Conservation (phyloP, 2,329 filamentous ascomycete genomes). For the Fusarium bactridioides region DNA sequence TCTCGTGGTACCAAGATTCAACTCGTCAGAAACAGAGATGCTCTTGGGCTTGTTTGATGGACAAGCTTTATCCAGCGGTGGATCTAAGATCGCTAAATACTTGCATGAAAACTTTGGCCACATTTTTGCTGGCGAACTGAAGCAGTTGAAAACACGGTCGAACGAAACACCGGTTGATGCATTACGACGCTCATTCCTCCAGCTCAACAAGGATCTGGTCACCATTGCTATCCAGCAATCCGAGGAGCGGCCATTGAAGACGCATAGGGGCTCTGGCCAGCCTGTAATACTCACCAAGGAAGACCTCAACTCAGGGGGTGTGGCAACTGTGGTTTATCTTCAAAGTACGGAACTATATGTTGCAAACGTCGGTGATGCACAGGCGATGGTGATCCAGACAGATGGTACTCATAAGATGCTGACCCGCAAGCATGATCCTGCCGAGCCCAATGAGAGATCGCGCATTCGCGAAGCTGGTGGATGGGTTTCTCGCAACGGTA, state of each 20-base stretch:
- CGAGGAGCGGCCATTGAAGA: conserved; percentile 72
- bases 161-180: conserved; percentile 84
- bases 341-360: conserved; percentile 91
- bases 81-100: conserved; percentile 95
- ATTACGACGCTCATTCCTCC: conserved; percentile 83
- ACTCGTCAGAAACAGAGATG: conserved; percentile 87
- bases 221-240: conserved; percentile 82
- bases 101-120: conserved; percentile 94
- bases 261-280: conserved; percentile 75
- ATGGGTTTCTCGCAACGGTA: conserved; percentile 93
- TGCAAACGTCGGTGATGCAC: conserved; percentile 93
- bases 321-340: conserved; percentile 90
- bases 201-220: conserved; percentile 92
- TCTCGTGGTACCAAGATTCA: conserved; percentile 91
- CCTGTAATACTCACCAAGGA: conserved; percentile 85
- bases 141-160: conserved; percentile 70
- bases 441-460: conserved; percentile 81
- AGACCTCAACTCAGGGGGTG: conserved; percentile 87
- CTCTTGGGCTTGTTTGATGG: conserved; percentile 96
- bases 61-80: conserved; percentile 84
- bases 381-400: conserved; percentile 92
- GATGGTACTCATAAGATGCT: conserved; percentile 85
- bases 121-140: conserved; percentile 83
- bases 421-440: conserved; percentile 92
- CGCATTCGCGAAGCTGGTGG: conserved; percentile 94